phyloP scores from a whole-genome alignment of 2,329 filamentous ascomycete species.

The Colletotrichum coccodes region DNA sequence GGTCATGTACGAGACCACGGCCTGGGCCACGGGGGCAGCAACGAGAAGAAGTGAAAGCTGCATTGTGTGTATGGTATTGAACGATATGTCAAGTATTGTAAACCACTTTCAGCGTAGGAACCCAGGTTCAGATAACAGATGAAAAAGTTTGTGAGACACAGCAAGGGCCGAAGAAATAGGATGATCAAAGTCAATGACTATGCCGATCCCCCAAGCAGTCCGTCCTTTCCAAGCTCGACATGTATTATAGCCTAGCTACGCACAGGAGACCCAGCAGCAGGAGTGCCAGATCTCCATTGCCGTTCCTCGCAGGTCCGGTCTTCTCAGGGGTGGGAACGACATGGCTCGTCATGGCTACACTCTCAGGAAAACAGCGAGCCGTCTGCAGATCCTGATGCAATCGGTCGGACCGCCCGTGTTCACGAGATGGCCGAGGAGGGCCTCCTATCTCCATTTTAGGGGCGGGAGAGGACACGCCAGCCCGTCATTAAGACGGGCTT shows the following conservation, averaged over 20 bases:
- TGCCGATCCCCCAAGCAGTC: background rate
- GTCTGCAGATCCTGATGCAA: slow-evolving; percentile 34
- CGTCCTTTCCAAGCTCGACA: slow-evolving; percentile 3
- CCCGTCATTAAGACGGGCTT: slow-evolving; percentile 21
- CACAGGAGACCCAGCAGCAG: slow-evolving; percentile 7
- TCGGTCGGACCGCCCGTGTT: slow-evolving; percentile 14
- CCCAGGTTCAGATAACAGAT: background rate
- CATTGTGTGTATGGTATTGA: slow-evolving; percentile 12
- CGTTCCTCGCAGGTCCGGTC: slow-evolving; percentile 15
- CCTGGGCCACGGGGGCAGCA: slow-evolving; percentile 32
- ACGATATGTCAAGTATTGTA: background rate
- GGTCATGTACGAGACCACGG: slow-evolving; percentile 34
- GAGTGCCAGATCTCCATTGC: slow-evolving; percentile 4
- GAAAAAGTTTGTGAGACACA: background rate
- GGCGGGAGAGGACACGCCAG: background rate
- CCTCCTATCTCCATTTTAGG: slow-evolving; percentile 4
- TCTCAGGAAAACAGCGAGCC: slow-evolving; percentile 16
- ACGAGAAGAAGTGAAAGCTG: slow-evolving; percentile 29
- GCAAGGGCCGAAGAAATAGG: background rate
- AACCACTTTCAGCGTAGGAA: background rate
- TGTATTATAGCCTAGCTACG: slow-evolving; percentile 1
- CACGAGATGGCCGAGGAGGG: slow-evolving; percentile 6
- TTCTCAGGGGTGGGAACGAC: slow-evolving; percentile 16
- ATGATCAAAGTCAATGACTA: slow-evolving; percentile 1
- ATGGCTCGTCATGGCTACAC: background rate